A percentile compares a stretch with the other conserved stretches of the same genome.
These are phyloP conservation scores for Paecilomyces sp. DNA, from an alignment of 2,329 filamentous ascomycete species.

Conservation along the genomic window DNA sequence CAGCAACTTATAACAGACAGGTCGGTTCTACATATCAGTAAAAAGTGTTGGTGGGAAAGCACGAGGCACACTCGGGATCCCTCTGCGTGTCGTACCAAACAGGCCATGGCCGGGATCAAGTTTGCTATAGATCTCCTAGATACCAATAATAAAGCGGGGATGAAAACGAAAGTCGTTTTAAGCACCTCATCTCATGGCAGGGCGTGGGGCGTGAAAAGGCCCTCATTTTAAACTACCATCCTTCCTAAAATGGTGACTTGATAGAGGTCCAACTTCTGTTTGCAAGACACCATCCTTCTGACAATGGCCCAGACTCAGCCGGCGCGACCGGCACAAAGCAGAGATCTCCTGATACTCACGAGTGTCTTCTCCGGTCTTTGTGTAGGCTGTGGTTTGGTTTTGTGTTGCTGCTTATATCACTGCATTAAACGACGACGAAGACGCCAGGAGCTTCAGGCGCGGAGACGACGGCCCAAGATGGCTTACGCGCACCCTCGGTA, in stretches of 20 bases:
- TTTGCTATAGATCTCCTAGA: background rate
- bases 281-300: background rate
- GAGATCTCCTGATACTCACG: background rate
- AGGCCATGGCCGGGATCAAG: background rate
- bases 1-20: no score
- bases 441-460: background rate
- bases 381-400: background rate
- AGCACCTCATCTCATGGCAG: background rate
- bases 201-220: background rate
- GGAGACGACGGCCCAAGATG: background rate
- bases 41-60: background rate
- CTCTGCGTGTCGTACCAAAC: background rate
- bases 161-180: background rate
- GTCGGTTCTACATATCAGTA: background rate
- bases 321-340: background rate
- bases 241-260: background rate
- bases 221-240: background rate
- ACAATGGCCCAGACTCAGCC: background rate
- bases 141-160: background rate
- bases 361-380: background rate
- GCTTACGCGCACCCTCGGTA: background rate
- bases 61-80: background rate
- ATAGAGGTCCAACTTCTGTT: background rate
- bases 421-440: background rate
- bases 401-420: background rate